A percentile compares a stretch with the other conserved stretches of the same genome.
Evolutionary conservation across 495 filamentous ascomycete species (phyloP).

Genomic region (Aspergillus bridgeri): DNA sequence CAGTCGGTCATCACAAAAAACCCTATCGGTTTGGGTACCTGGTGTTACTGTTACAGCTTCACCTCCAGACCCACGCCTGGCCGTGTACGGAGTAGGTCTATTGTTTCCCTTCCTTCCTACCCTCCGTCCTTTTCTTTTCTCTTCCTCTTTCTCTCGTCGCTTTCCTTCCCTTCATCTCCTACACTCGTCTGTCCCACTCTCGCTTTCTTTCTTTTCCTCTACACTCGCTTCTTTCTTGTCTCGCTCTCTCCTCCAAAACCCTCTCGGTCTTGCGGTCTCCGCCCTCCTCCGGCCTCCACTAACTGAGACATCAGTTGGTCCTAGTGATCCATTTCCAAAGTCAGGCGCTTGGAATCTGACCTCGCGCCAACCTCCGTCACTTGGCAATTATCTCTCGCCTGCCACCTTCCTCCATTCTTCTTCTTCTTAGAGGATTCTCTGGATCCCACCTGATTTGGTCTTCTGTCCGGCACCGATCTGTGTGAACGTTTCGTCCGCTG

Average conservation of each 20-base stretch:
- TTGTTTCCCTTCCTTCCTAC: not conserved
- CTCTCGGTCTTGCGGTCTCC: not conserved
- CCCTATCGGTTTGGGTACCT: not conserved
- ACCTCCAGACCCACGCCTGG: not conserved
- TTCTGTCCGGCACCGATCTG: not conserved
- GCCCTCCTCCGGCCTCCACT: not conserved
- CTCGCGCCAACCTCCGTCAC: conserved; percentile 11
- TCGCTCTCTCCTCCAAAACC: not conserved
- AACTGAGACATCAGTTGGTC: conserved; percentile 17
- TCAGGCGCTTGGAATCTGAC: conserved; percentile 21
- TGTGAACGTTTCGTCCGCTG: not conserved
- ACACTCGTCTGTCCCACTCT: conserved; percentile 5
- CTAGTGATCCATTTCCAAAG: conserved; percentile 14
- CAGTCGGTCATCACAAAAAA: not conserved
- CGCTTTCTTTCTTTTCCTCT: conserved; percentile 6
- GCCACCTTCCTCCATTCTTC: not conserved
- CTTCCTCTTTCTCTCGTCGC: conserved; percentile 3
- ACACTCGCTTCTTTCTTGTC: not conserved
- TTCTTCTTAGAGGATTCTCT: not conserved
- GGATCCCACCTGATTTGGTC: conserved; percentile 1
- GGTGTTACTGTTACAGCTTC: not conserved
- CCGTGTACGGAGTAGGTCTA: not conserved
- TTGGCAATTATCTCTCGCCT: conserved; percentile 7
- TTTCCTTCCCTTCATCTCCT: conserved; percentile 4
- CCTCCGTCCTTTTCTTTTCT: not conserved